Percentiles rank a stretch among this genome's conserved stretches.
These are phyloP conservation scores for Camellia japonica DNA, from an alignment of 148 eudicot species.

Conservation along the genomic window DNA sequence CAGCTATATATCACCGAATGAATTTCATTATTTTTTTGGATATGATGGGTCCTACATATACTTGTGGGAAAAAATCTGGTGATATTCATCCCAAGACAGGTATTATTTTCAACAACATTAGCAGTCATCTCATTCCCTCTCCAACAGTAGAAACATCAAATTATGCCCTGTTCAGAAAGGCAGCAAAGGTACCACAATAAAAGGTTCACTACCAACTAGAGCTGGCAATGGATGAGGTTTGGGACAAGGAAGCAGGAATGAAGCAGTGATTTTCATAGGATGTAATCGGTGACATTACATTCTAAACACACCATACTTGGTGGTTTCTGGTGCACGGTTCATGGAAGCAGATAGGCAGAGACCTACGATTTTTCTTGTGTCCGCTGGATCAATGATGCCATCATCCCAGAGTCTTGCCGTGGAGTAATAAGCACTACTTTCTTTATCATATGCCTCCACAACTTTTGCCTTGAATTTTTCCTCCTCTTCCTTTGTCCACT, in stretches of 20 bases:
- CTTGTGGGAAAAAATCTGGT: too few species aligned
- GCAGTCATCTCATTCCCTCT: background rate
- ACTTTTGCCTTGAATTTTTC: constrained; percentile 75
- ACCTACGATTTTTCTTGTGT: constrained; percentile 76
- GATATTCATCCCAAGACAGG: too few species aligned
- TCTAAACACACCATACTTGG: constrained; percentile 91
- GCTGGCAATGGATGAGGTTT: too few species aligned
- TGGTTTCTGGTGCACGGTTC: constrained; percentile 57
- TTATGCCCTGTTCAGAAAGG: background rate
- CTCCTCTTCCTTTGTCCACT: constrained; percentile 91
- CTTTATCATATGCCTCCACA: constrained; percentile 75
- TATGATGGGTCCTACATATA: too few species aligned
- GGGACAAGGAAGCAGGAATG: too few species aligned
- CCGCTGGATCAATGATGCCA: constrained; percentile 95
- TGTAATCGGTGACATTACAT: constrained; percentile 39
- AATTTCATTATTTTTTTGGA: too few species aligned
- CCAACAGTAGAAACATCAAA: background rate
- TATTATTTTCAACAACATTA: too few species aligned
- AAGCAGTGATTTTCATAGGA: background rate
- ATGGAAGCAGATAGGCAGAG: constrained; percentile 71
- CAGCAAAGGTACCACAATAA: too few species aligned
- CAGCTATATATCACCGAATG: too few species aligned
- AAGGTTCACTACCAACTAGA: background rate
- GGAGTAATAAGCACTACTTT: constrained; percentile 85
- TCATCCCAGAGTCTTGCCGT: constrained; percentile 98